Evolutionary conservation across 2,329 filamentous ascomycete genomes (phyloP).

Genomic region (Cordyceps cicadae): DNA sequence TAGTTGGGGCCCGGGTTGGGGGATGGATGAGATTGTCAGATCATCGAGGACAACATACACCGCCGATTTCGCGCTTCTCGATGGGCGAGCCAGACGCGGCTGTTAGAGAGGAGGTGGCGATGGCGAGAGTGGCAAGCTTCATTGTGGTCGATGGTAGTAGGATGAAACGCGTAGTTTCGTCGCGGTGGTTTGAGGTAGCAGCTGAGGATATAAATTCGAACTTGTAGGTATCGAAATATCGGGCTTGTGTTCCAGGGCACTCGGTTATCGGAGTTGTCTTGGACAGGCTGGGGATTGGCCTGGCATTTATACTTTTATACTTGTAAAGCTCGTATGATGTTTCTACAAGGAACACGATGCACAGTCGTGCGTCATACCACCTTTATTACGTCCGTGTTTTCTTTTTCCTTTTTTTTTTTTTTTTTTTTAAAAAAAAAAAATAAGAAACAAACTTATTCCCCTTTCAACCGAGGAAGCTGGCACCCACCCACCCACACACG

Average conservation of each 20-base stretch:
- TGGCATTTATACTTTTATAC: neutral
- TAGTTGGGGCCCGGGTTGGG: no score
- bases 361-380: neutral
- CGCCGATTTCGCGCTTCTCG: conserved; percentile 36
- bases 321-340: neutral
- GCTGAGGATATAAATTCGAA: no score
- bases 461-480: neutral
- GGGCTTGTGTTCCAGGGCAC: no score
- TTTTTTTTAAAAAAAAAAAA: no score
- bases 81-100: conserved; percentile 23
- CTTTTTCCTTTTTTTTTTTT: no score
- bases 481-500: neutral
- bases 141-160: conserved; percentile 16
- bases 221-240: neutral
- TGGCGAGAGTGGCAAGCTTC: conserved; percentile 21
- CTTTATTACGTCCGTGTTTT: neutral
- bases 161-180: neutral
- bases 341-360: neutral
- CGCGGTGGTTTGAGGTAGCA: neutral
- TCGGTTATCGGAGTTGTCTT: neutral
- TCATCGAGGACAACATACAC: conserved; percentile 34
- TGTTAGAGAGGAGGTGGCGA: conserved; percentile 12
- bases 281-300: neutral
- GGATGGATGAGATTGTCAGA: no score
- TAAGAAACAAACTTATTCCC: neutral